A percentile compares a stretch with the other conserved stretches of the same genome.
Conservation (phyloP, 768 basidiomycete species). For the Mycena filopes region DNA sequence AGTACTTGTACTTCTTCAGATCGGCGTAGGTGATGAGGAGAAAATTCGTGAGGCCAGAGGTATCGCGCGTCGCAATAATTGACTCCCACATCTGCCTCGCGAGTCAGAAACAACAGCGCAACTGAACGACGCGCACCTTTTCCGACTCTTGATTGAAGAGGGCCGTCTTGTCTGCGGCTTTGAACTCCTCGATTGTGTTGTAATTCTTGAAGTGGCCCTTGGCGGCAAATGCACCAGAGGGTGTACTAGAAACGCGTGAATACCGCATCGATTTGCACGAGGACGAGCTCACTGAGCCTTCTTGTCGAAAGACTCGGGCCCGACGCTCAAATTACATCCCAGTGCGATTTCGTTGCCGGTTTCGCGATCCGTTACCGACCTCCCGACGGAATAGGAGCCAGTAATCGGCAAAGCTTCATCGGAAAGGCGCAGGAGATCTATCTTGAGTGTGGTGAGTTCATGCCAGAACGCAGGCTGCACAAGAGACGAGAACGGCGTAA, state of each 20-base stretch:
- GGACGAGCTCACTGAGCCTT: conserved; percentile 53
- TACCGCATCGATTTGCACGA: conserved; percentile 14
- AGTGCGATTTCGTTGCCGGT: conserved; percentile 80
- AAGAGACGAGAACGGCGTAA: conserved; percentile 86
- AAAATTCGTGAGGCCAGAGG: conserved; percentile 76
- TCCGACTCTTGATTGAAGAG: conserved; percentile 80
- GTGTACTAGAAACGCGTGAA: conserved; percentile 46
- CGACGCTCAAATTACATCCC: conserved; percentile 72
- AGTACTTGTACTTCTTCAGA: conserved; percentile 97
- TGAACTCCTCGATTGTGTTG: conserved; percentile 98
- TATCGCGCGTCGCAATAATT: conserved; percentile 61
- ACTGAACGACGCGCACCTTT: conserved; percentile 58
- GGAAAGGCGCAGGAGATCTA: conserved; percentile 88
- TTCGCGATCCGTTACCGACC: conserved; percentile 79
- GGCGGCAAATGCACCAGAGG: conserved; percentile 61
- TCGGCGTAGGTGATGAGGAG: conserved; percentile 95
- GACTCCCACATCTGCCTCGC: conserved; percentile 73
- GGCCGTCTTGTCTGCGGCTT: conserved; percentile 86
- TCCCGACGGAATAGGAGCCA: conserved; percentile 78
- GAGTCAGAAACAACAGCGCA: conserved; percentile 4
- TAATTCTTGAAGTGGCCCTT: conserved; percentile 88
- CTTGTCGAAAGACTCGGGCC: conserved; percentile 70
- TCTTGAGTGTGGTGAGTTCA: conserved; percentile 86
- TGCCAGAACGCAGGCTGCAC: conserved; percentile 96
- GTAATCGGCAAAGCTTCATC: conserved; percentile 72